Percentiles rank a stretch among this genome's conserved stretches.
These are phyloP conservation scores for Stylonectria norvegica DNA, from an alignment of 2,329 filamentous ascomycete genomes.

Conservation along the genomic window DNA sequence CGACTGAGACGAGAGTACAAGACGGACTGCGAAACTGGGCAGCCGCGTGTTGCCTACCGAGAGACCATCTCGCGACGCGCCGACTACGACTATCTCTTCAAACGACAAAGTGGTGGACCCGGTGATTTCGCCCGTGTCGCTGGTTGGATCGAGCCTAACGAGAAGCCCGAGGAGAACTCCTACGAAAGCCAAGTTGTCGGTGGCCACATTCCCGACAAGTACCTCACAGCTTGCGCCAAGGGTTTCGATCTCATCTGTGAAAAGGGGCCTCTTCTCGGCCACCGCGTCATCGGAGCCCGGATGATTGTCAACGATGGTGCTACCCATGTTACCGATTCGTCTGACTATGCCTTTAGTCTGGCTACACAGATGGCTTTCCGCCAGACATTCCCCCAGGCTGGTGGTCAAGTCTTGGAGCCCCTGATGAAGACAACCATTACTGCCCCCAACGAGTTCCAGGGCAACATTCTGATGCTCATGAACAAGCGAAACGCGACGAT, in stretches of 20 bases:
- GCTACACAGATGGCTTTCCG: slow-evolving; percentile 96
- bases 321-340: slow-evolving; percentile 96
- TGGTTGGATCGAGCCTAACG: slow-evolving; percentile 86
- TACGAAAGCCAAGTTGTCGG: slow-evolving; percentile 88
- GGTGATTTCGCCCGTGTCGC: slow-evolving; percentile 93
- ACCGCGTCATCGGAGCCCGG: slow-evolving; percentile 81
- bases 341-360: slow-evolving; percentile 91
- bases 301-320: slow-evolving; percentile 97
- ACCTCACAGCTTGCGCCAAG: slow-evolving; percentile 89
- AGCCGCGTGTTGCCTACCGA: slow-evolving; percentile 94
- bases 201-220: slow-evolving; percentile 93
- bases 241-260: slow-evolving; percentile 81
- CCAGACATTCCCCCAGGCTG: slow-evolving; percentile 80
- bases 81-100: slow-evolving; percentile 88
- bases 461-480: slow-evolving; percentile 87
- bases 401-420: slow-evolving; percentile 85
- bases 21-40: slow-evolving; percentile 91
- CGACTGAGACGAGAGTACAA: slow-evolving; percentile 95
- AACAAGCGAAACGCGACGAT: slow-evolving; percentile 97
- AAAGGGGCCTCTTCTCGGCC: slow-evolving; percentile 87
- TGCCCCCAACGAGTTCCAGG: slow-evolving; percentile 95
- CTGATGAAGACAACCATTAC: slow-evolving; percentile 98
- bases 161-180: slow-evolving; percentile 66
- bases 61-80: slow-evolving; percentile 81
- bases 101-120: slow-evolving; percentile 92